These are phyloP conservation scores for Penicillium sp. DNA, from an alignment of 2,329 filamentous ascomycete genomes.

Conservation along the genomic window DNA sequence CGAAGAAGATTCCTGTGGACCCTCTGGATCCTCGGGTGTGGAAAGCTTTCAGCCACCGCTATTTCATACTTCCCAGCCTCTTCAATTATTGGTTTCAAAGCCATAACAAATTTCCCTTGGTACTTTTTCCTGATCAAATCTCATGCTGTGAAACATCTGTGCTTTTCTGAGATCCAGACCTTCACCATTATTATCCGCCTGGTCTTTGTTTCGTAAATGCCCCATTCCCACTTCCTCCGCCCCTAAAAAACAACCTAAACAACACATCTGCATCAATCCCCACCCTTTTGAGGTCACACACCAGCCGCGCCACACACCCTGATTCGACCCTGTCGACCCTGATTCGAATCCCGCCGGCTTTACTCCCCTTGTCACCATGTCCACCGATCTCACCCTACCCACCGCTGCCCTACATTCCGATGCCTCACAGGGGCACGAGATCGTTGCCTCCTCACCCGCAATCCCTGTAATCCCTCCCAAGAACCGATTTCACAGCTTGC, in stretches of 20 bases:
- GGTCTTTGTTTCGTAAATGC: neutral
- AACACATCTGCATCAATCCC: constrained; percentile 4
- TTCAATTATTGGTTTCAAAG: constrained; percentile 9
- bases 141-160: neutral
- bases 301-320: constrained; percentile 10
- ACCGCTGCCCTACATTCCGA: constrained; percentile 27
- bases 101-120: neutral
- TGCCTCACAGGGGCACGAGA: constrained; percentile 21
- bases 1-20: constrained; percentile 21
- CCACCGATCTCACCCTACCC: constrained; percentile 11
- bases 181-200: neutral
- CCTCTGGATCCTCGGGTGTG: neutral
- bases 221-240: neutral
- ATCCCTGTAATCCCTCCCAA: constrained; percentile 11
- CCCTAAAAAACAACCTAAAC: neutral
- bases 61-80: constrained; percentile 30
- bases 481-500: constrained; percentile 19
- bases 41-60: constrained; percentile 35
- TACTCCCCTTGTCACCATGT: constrained; percentile 11
- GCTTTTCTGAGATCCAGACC: neutral
- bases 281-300: constrained; percentile 13
- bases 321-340: constrained; percentile 14
- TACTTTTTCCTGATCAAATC: neutral
- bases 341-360: neutral
- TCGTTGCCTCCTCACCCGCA: constrained; percentile 21